Evolutionary conservation across 2,329 filamentous ascomycete genomes (phyloP).

Genomic region (Fusarium setosum): DNA sequence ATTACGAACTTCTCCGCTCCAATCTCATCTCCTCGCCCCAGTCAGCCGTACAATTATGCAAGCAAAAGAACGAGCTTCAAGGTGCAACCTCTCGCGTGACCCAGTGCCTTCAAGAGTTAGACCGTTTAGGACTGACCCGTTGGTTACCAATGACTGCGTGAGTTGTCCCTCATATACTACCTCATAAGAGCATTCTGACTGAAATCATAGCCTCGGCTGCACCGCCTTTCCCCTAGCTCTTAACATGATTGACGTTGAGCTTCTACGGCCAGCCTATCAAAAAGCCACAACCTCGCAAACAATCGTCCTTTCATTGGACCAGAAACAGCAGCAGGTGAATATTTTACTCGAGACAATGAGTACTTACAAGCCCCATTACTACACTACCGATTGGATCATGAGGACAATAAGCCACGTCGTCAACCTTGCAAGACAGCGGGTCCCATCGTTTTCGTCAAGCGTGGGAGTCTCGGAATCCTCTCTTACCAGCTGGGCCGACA

Average conservation of each 20-base stretch:
- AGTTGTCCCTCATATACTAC: neutral
- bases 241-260: conserved; percentile 39
- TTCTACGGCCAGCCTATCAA: conserved; percentile 19
- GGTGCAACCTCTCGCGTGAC: conserved; percentile 35
- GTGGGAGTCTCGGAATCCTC: neutral
- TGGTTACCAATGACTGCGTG: conserved; percentile 43
- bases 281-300: neutral
- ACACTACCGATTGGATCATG: conserved; percentile 41
- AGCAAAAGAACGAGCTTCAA: conserved; percentile 39
- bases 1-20: conserved; percentile 37
- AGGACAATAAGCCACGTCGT: conserved; percentile 36
- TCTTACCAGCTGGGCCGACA: conserved; percentile 27
- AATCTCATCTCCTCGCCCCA: conserved; percentile 23
- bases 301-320: neutral
- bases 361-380: conserved; percentile 34
- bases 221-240: conserved; percentile 36
- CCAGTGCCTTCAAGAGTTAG: conserved; percentile 36
- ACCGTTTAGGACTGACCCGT: conserved; percentile 24
- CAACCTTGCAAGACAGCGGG: conserved; percentile 24
- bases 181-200: neutral
- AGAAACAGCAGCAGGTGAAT: conserved; percentile 37
- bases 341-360: conserved; percentile 38
- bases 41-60: conserved; percentile 5
- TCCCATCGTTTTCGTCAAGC: neutral
- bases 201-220: conserved; percentile 24